Evolutionary conservation across 163 green algal species (phyloP), one percentile per base, ranked within the genome.

Genomic region (Scenedesmus sp.): DNA sequence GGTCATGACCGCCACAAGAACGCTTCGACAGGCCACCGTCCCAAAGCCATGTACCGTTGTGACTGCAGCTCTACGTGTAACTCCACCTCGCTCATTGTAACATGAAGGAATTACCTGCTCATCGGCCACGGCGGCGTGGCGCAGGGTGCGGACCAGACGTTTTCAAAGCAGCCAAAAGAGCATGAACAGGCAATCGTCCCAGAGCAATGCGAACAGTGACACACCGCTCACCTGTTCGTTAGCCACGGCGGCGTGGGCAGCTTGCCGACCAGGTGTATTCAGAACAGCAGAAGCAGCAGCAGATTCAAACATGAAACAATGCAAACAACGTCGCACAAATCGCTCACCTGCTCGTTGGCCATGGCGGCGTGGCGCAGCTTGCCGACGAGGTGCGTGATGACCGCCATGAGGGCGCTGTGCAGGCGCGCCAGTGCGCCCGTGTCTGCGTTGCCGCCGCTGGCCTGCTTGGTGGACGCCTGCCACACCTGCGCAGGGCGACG

Each of bases 381-480:
- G 42, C 86, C 83, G 0, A 98, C 86, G 10, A 98, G 91, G 93
- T 98, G 96, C 0, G 95, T 97, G 3, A 98, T 87, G 53, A 97
- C 94, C 2, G 94, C 95, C 4, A 98, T 96, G 30, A 98, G 90
- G 4, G 95, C 93, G 7, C 81, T 93, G 88, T 98, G 96, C 76
- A 98, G 93, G 20, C 96, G 94, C 4, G 96, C 94, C 24, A 95
- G 85, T 2, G 94, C 93, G 49, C 96, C 96, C 0, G 93, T 92
- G 81, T 94, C 93, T 1, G 56, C 86, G 37, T 43, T 59, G 15
- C 46, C 43, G 6, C 59, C 43, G 22, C 49, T 82, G 6, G 81
- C 70, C 10, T 73, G 30, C 44, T 73, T 83, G 0, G 89, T 92
- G n/a, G 81, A 78, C 3, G 89, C 89, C 49, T 92, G 49, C 85